These are phyloP conservation scores for Colletotrichum liriopes DNA, from an alignment of 2,329 filamentous ascomycete species.

Conservation along the genomic window DNA sequence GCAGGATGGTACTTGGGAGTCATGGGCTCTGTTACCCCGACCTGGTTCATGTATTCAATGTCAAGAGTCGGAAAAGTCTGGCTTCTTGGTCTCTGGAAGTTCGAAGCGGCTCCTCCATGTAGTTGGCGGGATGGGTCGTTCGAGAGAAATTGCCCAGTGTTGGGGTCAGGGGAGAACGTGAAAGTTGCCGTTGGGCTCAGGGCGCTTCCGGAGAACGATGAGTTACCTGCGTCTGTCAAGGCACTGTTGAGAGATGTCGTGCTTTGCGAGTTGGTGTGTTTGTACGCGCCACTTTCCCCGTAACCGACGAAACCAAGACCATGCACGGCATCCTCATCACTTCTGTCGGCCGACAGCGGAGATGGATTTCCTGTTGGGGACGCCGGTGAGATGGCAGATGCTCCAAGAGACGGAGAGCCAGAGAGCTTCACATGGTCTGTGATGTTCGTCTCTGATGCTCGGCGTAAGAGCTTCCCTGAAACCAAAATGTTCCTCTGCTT, in stretches of 20 bases:
- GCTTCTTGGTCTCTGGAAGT: slow-evolving; percentile 84
- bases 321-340: slow-evolving; percentile 78
- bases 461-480: slow-evolving; percentile 65
- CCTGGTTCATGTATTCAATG: slow-evolving; percentile 70
- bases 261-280: slow-evolving; percentile 77
- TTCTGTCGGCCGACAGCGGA: slow-evolving; percentile 79
- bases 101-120: slow-evolving; percentile 57
- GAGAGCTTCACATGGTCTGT: slow-evolving; percentile 75
- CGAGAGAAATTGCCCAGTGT: slow-evolving; percentile 74
- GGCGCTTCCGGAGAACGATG: slow-evolving; percentile 80
- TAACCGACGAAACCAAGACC: slow-evolving; percentile 74
- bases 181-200: slow-evolving; percentile 84
- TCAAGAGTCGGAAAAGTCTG: slow-evolving; percentile 87
- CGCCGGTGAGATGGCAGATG: slow-evolving; percentile 77
- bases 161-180: slow-evolving; percentile 81
- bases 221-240: slow-evolving; percentile 74
- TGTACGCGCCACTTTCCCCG: slow-evolving; percentile 65
- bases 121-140: slow-evolving; percentile 57
- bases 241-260: slow-evolving; percentile 78
- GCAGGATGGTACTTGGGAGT: slow-evolving; percentile 66
- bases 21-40: slow-evolving; percentile 59
- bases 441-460: slow-evolving; percentile 80
- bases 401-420: slow-evolving; percentile 68
- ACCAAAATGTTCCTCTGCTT: slow-evolving; percentile 83
- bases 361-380: slow-evolving; percentile 79